Base-by-base conservation (phyloP, 1,139 yeast species). In the Zygoascus sp. region DNA sequence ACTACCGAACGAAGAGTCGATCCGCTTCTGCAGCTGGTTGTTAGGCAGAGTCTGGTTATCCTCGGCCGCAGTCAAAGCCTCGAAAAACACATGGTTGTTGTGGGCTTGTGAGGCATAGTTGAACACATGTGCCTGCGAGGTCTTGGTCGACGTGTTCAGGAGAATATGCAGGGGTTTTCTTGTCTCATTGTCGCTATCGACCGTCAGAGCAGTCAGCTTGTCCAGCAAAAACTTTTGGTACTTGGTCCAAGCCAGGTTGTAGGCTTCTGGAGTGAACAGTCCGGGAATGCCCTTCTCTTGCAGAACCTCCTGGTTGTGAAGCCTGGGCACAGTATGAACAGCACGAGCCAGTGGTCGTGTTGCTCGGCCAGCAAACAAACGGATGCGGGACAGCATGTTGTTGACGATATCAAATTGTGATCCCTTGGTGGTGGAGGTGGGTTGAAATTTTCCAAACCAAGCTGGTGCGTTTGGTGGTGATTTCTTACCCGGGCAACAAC, bases 91-190 rank as follows among this genome's bases (percentile, higher is more conserved):
- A 68, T 92, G 98, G 70, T 92, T 92, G 69, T 89, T 90, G 69
- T 86, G 95, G 2, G 90, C 83, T 64, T 86, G 96, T 3, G 96
- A 85, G 10, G 98, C 97, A 61, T 75, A 79, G 68, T 89, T 94
- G 74, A 83, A 90, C 11, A 84, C 70, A 50, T 80, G 79, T 36
- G 90, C 83, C 58, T 79, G 79, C 36, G 81, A 79, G 28, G 86
- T 74, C 56, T 79, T 80, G 59, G 79, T 77, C 7, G 94, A 86
- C 1, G 95, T 80, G 58, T 81, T 77, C 51, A 86, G 72, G 55
- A 88, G 67, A 53, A 89, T 80, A 53, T 86, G 88, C 64, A 84
- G 81, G 2, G 97, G 94, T 17, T 76, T 71, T 62, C 87, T 78
- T 9, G 85, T 75, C 66, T 89, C 97, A 63, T 81, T 76, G 53